These are phyloP conservation scores for Trifolium subterraneum DNA, from an alignment of 306 rosid genomes.

Conservation along the genomic window DNA sequence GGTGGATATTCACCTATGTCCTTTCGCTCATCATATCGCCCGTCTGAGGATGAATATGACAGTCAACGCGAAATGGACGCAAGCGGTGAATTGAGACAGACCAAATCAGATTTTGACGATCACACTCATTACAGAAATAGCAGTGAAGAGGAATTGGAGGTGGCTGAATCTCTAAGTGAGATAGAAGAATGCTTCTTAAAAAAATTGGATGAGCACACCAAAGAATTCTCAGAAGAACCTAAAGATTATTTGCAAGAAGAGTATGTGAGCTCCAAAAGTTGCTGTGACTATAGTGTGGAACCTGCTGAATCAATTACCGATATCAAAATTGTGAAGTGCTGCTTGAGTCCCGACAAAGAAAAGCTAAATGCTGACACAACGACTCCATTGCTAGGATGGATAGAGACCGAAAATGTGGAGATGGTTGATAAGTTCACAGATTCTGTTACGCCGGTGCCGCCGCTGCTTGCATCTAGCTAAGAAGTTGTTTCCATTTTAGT, in stretches of 20 bases:
- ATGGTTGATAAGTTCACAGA: conserved; percentile 54
- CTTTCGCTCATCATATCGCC: conserved; percentile 64
- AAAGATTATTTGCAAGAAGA: conserved; percentile 36
- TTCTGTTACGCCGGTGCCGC: conserved; percentile 37
- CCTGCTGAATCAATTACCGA: conserved; percentile 52
- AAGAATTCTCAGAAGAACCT: conserved; percentile 48
- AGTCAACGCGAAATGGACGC: conserved; percentile 79
- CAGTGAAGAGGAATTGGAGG: conserved; percentile 65
- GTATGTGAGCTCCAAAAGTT: conserved; percentile 51
- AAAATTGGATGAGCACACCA: conserved; percentile 53
- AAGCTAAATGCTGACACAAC: conserved; percentile 42
- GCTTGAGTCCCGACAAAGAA: conserved; percentile 47
- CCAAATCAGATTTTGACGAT: conserved; percentile 55
- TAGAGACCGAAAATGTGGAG: conserved; percentile 49
- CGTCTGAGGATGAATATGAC: conserved; percentile 58
- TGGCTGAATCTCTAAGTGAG: conserved; percentile 57
- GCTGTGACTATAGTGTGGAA: conserved; percentile 50
- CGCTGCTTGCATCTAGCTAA: conserved; percentile 50
- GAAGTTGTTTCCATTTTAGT: conserved; percentile 25
- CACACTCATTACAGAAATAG: conserved; percentile 51
- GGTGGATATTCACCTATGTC: conserved; percentile 81
- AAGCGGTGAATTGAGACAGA: conserved; percentile 61
- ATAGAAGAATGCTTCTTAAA: conserved; percentile 73
- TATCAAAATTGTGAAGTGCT: conserved; percentile 50
- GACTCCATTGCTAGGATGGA: conserved; percentile 49